Conservation (phyloP, 768 basidiomycete genomes). For the Pleurotus citrinopileatus region DNA sequence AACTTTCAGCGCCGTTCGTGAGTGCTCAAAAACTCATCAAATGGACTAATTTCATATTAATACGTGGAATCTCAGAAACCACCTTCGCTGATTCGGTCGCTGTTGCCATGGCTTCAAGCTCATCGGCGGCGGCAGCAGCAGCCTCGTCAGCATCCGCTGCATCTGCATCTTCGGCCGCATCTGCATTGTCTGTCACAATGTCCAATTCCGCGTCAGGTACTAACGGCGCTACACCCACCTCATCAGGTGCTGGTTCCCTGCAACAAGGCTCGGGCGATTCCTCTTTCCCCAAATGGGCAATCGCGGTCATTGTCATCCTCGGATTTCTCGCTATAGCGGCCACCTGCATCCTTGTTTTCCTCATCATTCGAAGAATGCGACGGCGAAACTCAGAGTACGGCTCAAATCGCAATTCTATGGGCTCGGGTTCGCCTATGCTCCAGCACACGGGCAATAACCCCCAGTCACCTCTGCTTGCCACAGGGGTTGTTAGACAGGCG, state of each 20-base stretch:
- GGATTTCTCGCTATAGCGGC: constrained; percentile 81
- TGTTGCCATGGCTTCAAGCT: constrained; percentile 49
- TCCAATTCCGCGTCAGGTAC: constrained; percentile 16
- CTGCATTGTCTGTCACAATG: constrained; percentile 21
- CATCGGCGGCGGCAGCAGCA: constrained; percentile 31
- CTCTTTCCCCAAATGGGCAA: constrained; percentile 84
- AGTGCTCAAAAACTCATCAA: constrained; percentile 32
- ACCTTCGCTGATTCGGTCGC: constrained; percentile 67
- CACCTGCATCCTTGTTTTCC: constrained; percentile 63
- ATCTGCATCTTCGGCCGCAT: constrained; percentile 32
- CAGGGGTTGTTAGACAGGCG: constrained; percentile 14
- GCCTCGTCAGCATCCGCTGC: constrained; percentile 46
- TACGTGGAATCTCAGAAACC: constrained; percentile 54
- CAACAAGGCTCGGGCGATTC: constrained; percentile 36
- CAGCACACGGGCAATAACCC: constrained; percentile 39
- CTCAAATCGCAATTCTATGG: constrained; percentile 71
- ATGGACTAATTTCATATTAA: constrained; percentile 7
- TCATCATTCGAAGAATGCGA: constrained; percentile 70
- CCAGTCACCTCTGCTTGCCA: constrained; percentile 45
- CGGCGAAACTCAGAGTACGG: constrained; percentile 40
- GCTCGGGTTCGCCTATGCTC: constrained; percentile 84
- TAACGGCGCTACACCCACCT: constrained; percentile 12
- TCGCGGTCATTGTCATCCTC: constrained; percentile 84
- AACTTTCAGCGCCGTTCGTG: constrained; percentile 79
- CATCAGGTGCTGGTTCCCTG: constrained; percentile 34